phyloP scores from a whole-genome alignment of 1,139 yeast genomes.

The Yamadazyma triangularis region DNA sequence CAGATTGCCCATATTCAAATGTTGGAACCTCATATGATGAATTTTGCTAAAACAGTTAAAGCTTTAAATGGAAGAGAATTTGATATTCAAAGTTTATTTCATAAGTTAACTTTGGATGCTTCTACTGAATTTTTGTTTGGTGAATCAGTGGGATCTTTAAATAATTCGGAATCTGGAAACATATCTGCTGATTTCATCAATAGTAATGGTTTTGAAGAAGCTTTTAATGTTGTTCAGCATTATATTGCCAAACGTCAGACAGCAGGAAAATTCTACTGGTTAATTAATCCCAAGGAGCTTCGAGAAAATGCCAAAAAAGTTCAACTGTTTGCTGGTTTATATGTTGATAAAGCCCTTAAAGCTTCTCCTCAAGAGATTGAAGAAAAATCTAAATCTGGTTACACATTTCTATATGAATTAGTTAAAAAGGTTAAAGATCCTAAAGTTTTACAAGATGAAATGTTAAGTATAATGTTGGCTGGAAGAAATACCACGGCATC shows the following conservation, averaged over 20 bases:
- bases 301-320: constrained; percentile 16
- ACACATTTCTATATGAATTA: constrained; percentile 41
- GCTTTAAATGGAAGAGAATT: constrained; percentile 21
- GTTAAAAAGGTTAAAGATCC: constrained; percentile 42
- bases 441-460: constrained; percentile 38
- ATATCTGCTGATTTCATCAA: background rate
- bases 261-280: constrained; percentile 24
- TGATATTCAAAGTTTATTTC: constrained; percentile 33
- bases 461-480: constrained; percentile 42
- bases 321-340: constrained; percentile 21
- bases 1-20: constrained; percentile 46
- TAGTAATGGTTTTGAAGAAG: constrained; percentile 21
- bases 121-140: constrained; percentile 49
- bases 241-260: constrained; percentile 24
- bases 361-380: constrained; percentile 22
- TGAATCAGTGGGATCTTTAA: constrained; percentile 28
- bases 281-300: constrained; percentile 24
- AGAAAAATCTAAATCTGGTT: constrained; percentile 25
- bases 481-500: constrained; percentile 54
- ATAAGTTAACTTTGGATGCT: constrained; percentile 40
- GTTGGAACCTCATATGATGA: constrained; percentile 42
- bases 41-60: constrained; percentile 12
- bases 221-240: constrained; percentile 27
- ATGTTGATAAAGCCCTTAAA: constrained; percentile 18
- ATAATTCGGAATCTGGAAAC: constrained; percentile 15